Base-by-base conservation (phyloP, 2,329 filamentous ascomycete genomes). In the Pseudopyricularia javanii region DNA sequence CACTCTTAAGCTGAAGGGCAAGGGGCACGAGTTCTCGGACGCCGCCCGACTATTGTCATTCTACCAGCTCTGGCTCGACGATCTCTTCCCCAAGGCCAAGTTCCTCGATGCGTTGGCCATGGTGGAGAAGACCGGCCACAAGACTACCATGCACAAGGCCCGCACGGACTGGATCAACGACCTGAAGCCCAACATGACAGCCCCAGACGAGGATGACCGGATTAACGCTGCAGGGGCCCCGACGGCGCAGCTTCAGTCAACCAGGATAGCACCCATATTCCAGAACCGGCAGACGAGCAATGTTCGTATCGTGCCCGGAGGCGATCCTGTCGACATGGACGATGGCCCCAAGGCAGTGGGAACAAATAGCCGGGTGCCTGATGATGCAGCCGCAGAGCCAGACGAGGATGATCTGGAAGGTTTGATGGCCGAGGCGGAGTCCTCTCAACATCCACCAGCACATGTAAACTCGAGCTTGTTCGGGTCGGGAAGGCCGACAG, bases 41-140 rank as follows among this genome's bases (percentile, higher is more conserved):
- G 81, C 90, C 11, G 79, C 84, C 0, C 81, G 83, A 15, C 76
- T 98, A 24, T 75, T 98, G 49, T 88, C 87, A 24, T 88, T 94
- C 64, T 98, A 97, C 64, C 93, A 97, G 65, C 69, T 95, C 53
- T 98, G 93, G 93, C 85, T 98, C 2, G 91, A 98, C 68, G 90
- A 96, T 63, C 74, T 98, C 12, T 98, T 91, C 63, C 93, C 93
- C 12, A 90, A 94, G 63, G 93, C 91, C 5, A 91, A 90, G 62
- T 98, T 98, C 62, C 79, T 87, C 49, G 93, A 98, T 62, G 93
- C 87, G 3, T 73, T 97, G 7, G 72, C 77, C 37, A 95, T 97
- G 73, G 88, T 97, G 2, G 93, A 98, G 66, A 96, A 95, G 68
- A 75, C 89, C 1, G 93, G 93, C 1, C 93, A 96, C 68, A 88